Evolutionary conservation across 176 grass and related monocot species (phyloP), one percentile per base, ranked within the genome.

Genomic region (Oryza nivara): DNA sequence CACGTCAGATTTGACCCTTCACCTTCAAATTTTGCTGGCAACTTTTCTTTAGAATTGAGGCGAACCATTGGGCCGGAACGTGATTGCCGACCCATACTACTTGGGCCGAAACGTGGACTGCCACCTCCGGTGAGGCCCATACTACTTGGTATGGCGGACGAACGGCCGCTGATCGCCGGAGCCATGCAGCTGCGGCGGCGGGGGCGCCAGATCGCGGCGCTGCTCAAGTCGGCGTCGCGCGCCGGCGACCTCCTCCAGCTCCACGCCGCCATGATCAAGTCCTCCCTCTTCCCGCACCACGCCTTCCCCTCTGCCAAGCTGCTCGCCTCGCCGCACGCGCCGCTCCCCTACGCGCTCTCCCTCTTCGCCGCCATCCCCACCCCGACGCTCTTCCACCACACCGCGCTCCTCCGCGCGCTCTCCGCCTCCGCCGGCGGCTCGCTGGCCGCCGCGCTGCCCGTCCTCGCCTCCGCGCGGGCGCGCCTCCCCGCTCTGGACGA

Each of bases 361-460:
- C 84, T 92, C 80, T 92, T 92, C 81, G 78, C 73, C 35, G 83
- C 83, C 65, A 75, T 90, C 23, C 88, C 88, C 34, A 48, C 12
- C 73, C 88, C 88, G 23, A 90, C 83, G 23, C 88, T 90, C 66
- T 90, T 86, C 78, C 88, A 90, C 67, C 88, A 90, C 83, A 90
- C 88, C 12, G 45, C 88, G 9, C 47, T 41, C 40, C 40, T 41
- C 40, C 40, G 40, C 40, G 40, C 40, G 40, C 13, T 9, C 47
- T 49, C 47, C 47, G 13, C 54, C 20, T 78, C 73, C 20, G 30
- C 12, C 15, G 1, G 32, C 15, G 1, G 32, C 10, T 69, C 84
- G 36, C 79, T 86, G 1, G 35, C 73, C 36, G 9, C 68, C 0
- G 77, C 84, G 32, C 60, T 89, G 61, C 51, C 85, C 61, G 49